These are phyloP conservation scores for Leishmania lainsoni DNA, from an alignment of 208 protist genomes.

Conservation along the genomic window DNA sequence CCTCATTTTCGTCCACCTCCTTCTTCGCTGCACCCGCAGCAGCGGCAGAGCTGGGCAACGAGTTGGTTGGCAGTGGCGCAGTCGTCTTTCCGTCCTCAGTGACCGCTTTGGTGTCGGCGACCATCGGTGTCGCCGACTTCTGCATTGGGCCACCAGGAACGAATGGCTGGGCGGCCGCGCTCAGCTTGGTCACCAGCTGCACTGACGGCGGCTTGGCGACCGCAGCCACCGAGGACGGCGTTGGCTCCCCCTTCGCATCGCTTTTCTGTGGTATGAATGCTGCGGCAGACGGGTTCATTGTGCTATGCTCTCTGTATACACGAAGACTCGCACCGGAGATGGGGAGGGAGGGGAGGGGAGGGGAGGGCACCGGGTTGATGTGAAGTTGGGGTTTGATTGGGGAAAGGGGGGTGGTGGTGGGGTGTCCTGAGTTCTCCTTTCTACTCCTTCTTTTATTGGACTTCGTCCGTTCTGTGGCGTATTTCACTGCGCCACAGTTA, in stretches of 20 bases:
- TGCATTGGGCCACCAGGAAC: conserved; percentile 42
- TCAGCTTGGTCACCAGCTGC: conserved; percentile 46
- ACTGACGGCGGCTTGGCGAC: conserved; percentile 12
- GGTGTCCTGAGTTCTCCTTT: background rate
- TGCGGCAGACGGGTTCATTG: conserved; percentile 62
- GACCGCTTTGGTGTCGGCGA: conserved; percentile 6
- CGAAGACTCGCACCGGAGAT: background rate
- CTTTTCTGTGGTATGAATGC: conserved; percentile 49
- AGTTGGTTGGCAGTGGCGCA: background rate
- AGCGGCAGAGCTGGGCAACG: conserved; percentile 1
- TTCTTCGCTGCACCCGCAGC: conserved; percentile 20
- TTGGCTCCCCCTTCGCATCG: conserved; percentile 3
- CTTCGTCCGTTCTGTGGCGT: background rate
- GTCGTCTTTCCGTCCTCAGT: background rate
- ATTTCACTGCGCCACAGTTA: background rate
- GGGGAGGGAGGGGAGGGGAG: background rate
- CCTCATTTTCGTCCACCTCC: conserved; percentile 22
- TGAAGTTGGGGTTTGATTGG: background rate
- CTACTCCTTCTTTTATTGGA: background rate
- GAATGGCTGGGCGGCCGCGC: conserved; percentile 61
- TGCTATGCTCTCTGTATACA: no score
- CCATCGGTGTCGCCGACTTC: conserved; percentile 4
- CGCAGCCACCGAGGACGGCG: background rate
- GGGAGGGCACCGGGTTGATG: background rate
- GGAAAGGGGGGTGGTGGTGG: background rate